phyloP scores from a whole-genome alignment of 768 basidiomycete genomes.

The Lactarius psammicola region DNA sequence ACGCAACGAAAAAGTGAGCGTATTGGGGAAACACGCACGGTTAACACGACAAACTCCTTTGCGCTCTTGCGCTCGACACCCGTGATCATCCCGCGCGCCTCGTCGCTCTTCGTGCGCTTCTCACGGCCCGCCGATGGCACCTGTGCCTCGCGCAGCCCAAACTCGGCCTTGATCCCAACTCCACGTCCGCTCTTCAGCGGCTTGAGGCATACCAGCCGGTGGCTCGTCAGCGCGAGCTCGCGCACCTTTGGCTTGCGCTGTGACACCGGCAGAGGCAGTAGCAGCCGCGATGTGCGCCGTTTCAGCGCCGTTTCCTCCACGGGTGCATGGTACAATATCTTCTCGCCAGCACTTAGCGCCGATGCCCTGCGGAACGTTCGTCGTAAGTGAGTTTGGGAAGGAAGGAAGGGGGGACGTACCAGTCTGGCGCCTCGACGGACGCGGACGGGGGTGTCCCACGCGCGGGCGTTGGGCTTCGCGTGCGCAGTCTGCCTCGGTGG shows the following conservation, averaged over 20 bases:
- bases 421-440: constrained; percentile 38
- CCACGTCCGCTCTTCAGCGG: constrained; percentile 39
- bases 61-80: constrained; percentile 54
- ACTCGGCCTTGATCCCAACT: constrained; percentile 51
- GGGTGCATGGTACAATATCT: constrained; percentile 48
- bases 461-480: constrained; percentile 53
- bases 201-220: constrained; percentile 58
- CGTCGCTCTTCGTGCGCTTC: constrained; percentile 41
- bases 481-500: constrained; percentile 53
- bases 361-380: constrained; percentile 33
- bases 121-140: constrained; percentile 38
- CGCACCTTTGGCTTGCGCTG: constrained; percentile 52
- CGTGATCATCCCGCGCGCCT: constrained; percentile 39
- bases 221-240: constrained; percentile 56
- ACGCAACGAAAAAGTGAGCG: too few relatives aligned
- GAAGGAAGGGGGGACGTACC: constrained; percentile 39
- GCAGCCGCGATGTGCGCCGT: constrained; percentile 55
- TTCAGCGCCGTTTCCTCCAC: constrained; percentile 56
- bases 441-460: constrained; percentile 20
- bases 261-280: constrained; percentile 48
- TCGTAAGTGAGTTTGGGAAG: background rate
- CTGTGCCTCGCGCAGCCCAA: constrained; percentile 39
- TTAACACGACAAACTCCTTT: constrained; percentile 58
- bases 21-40: constrained; percentile 45
- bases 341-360: constrained; percentile 46